phyloP scores from a whole-genome alignment of 208 protist genomes.

The Willaertia magna region DNA sequence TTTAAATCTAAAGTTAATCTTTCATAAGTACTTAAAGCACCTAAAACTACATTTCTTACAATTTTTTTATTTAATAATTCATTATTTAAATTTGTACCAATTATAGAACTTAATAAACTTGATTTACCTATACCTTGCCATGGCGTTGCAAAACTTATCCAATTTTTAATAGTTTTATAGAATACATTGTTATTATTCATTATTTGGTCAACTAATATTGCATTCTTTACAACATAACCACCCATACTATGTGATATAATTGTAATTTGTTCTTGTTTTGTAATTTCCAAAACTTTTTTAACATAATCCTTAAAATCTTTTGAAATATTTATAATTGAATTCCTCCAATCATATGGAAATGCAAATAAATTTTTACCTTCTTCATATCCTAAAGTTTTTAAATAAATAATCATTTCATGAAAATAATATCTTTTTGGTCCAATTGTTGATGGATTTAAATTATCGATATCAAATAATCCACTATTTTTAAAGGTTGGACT shows the following conservation, averaged over 20 bases:
- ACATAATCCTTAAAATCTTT: background rate
- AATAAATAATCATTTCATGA: constrained; percentile 2
- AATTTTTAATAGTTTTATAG: background rate
- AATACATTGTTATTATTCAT: background rate
- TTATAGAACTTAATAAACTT: background rate
- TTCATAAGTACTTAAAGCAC: background rate
- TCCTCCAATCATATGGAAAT: constrained; percentile 7
- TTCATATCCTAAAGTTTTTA: background rate
- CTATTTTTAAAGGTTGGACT: too few species aligned
- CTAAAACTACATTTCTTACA: background rate
- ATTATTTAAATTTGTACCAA: background rate
- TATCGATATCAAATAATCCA: background rate
- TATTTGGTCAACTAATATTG: background rate
- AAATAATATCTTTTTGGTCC: background rate
- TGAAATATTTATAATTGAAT: background rate
- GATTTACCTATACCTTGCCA: background rate
- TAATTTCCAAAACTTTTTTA: background rate
- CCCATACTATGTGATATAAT: background rate
- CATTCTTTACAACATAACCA: background rate
- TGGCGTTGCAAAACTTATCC: background rate
- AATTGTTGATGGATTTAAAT: background rate
- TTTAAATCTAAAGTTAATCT: background rate
- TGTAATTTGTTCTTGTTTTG: background rate
- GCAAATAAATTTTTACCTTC: background rate
- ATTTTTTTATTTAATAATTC: background rate